Evolutionary conservation across 108 stramenopile species (phyloP).

Genomic region (Parmales sp.): DNA sequence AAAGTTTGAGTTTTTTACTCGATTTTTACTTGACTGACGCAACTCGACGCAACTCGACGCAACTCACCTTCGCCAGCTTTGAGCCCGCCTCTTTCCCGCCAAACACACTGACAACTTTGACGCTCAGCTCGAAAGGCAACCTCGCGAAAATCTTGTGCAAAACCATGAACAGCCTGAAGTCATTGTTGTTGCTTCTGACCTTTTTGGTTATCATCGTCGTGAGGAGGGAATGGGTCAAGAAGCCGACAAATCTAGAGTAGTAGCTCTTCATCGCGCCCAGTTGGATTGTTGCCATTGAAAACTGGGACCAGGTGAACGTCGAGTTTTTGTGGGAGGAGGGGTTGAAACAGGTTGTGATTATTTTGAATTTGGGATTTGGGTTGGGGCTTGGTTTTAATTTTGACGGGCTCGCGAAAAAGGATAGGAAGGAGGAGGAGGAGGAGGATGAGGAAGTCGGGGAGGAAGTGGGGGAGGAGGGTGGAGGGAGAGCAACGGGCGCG

Average conservation of each 20-base stretch:
- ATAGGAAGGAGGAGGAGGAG: no score
- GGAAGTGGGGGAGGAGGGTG: no score
- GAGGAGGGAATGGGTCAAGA: slow-evolving; percentile 44
- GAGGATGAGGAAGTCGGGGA: no score
- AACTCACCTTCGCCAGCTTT: not conserved
- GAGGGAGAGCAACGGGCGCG: no score
- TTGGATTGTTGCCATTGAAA: slow-evolving; percentile 53
- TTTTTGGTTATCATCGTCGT: no score
- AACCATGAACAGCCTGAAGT: no score
- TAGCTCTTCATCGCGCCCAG: slow-evolving; percentile 55
- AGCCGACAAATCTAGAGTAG: slow-evolving; percentile 47
- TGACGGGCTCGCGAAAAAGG: not conserved
- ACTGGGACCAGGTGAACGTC: slow-evolving; percentile 59
- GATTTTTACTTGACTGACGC: not conserved
- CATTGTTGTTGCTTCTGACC: no score
- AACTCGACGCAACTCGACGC: not conserved
- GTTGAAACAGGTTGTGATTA: no score
- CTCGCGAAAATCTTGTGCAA: not conserved
- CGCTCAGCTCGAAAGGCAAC: not conserved
- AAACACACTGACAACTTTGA: no score
- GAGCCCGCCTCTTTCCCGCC: not conserved
- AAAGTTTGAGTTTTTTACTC: not conserved
- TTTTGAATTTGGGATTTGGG: not conserved
- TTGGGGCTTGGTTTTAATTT: not conserved
- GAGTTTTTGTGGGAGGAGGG: no score